A percentile compares a stretch with the other conserved stretches of the same genome.
Conservation (phyloP, 2,329 filamentous ascomycete species). For the Fusarium praegraminearum region DNA sequence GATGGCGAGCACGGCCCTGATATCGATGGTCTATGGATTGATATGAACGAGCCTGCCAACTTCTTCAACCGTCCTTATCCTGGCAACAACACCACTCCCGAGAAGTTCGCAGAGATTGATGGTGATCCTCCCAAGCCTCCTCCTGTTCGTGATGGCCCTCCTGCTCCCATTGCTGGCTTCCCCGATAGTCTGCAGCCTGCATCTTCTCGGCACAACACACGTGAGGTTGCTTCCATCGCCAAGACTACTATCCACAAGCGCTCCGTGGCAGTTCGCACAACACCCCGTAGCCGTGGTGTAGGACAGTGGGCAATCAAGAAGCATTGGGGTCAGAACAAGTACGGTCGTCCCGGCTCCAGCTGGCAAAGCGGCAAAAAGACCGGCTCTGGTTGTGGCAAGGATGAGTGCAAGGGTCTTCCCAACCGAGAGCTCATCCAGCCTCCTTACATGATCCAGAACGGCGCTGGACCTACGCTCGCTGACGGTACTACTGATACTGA, state of each 20-base stretch:
- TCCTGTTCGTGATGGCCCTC: slow-evolving; percentile 62
- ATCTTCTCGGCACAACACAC: slow-evolving; percentile 15
- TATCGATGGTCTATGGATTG: slow-evolving; percentile 82
- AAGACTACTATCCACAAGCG: not conserved
- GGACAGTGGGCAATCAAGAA: slow-evolving; percentile 31
- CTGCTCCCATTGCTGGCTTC: slow-evolving; percentile 43
- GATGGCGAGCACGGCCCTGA: slow-evolving; percentile 72
- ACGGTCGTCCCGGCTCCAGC: slow-evolving; percentile 4
- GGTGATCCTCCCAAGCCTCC: slow-evolving; percentile 70
- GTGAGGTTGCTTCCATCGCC: not conserved
- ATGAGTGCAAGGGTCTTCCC: slow-evolving; percentile 45
- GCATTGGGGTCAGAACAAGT: slow-evolving; percentile 32
- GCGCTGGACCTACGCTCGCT: slow-evolving; percentile 41
- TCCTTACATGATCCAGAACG: slow-evolving; percentile 46
- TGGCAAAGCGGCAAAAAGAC: slow-evolving; percentile 42
- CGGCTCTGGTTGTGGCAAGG: slow-evolving; percentile 38
- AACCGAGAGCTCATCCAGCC: slow-evolving; percentile 42
- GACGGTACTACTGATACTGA: slow-evolving; percentile 45
- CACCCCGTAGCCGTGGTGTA: slow-evolving; percentile 8
- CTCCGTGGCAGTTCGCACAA: not conserved
- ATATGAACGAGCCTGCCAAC: slow-evolving; percentile 65
- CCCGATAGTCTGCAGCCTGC: slow-evolving; percentile 42
- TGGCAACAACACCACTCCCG: slow-evolving; percentile 55
- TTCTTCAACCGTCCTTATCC: slow-evolving; percentile 49
- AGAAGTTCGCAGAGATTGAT: slow-evolving; percentile 53